Conservation (phyloP, 768 basidiomycete species). For the Boletus patriciae region DNA sequence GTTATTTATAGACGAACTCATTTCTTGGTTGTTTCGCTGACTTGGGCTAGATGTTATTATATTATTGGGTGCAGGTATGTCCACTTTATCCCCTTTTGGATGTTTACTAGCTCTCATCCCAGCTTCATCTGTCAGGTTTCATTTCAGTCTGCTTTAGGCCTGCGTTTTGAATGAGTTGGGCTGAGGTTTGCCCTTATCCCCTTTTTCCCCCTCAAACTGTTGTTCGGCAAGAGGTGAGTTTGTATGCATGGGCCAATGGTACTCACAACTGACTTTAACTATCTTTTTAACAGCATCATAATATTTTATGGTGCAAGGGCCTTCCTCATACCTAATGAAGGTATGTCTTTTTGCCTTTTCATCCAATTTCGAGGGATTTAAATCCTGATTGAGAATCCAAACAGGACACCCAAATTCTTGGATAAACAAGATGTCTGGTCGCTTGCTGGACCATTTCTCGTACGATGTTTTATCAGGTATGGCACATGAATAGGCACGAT, state of each 20-base stretch:
- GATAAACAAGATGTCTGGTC: not conserved
- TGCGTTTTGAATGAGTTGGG: too few species aligned
- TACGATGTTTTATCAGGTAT: not conserved
- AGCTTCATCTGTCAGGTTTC: not conserved
- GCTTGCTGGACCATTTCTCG: not conserved
- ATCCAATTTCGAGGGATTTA: not conserved
- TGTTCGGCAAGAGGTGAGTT: not conserved
- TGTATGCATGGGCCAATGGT: not conserved
- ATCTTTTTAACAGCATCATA: not conserved
- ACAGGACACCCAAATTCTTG: not conserved
- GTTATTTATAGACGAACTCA: too few species aligned
- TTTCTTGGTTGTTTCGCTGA: too few species aligned
- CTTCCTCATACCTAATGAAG: not conserved
- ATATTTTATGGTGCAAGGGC: not conserved
- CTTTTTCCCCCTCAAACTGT: not conserved
- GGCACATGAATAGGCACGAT: not conserved
- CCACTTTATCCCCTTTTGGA: too few species aligned
- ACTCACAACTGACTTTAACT: not conserved
- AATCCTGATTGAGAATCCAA: not conserved
- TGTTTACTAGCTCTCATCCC: not conserved
- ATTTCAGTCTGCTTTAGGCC: fast-evolving
- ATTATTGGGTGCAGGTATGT: too few species aligned
- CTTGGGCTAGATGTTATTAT: too few species aligned
- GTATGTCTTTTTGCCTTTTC: not conserved
- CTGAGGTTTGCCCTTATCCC: not conserved